These are phyloP conservation scores for Pseudofabraea citricarpa DNA, from an alignment of 2,329 filamentous ascomycete species.

Conservation along the genomic window DNA sequence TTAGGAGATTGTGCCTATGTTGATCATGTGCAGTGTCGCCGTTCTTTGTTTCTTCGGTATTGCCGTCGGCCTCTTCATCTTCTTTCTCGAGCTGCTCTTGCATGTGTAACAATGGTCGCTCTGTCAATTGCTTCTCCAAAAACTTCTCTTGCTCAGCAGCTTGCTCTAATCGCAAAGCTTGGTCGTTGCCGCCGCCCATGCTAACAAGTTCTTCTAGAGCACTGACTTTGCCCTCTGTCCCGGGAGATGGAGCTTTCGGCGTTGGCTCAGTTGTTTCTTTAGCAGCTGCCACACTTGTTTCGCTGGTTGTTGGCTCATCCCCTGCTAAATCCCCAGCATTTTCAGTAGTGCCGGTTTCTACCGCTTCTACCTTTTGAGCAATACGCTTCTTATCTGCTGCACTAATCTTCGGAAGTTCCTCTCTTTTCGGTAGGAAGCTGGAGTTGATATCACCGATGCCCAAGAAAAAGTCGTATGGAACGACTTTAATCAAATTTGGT, in stretches of 20 bases:
- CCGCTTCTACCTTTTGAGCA: conserved; percentile 5
- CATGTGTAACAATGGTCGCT: conserved; percentile 84
- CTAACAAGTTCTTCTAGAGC: conserved; percentile 72
- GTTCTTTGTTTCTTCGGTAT: conserved; percentile 31
- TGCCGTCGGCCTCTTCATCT: conserved; percentile 53
- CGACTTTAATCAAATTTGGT: conserved; percentile 89
- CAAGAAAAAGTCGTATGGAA: conserved; percentile 95
- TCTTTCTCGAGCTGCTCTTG: conserved; percentile 88
- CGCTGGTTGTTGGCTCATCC: no score
- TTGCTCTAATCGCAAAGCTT: conserved; percentile 66
- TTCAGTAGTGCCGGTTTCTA: neutral
- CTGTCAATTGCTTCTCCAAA: conserved; percentile 82
- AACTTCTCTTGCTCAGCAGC: conserved; percentile 81
- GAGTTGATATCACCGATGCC: conserved; percentile 99
- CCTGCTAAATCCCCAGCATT: neutral
- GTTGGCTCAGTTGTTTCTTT: conserved; percentile 3
- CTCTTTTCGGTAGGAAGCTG: conserved; percentile 82
- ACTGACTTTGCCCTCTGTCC: conserved; percentile 13
- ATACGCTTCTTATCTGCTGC: conserved; percentile 16
- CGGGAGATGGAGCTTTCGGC: conserved; percentile 1
- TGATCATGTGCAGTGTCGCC: conserved; percentile 29
- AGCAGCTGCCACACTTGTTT: neutral
- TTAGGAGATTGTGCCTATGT: conserved; percentile 69
- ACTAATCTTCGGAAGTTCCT: conserved; percentile 38
- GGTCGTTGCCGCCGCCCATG: conserved; percentile 69